Base-by-base conservation (phyloP, 768 basidiomycete genomes). In the Xanthoconium stramineum region DNA sequence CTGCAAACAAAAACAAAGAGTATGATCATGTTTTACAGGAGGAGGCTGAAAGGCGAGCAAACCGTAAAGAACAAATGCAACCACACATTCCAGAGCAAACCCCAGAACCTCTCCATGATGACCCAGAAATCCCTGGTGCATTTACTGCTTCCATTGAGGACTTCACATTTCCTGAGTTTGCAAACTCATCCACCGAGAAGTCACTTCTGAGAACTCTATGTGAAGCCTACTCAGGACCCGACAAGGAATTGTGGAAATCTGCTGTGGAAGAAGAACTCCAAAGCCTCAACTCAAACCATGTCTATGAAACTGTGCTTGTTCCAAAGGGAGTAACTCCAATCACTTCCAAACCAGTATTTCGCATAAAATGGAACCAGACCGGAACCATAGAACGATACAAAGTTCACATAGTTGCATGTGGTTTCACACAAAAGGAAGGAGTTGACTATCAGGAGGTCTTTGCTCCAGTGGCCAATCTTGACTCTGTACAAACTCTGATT, bases 391-490 rank as follows among this genome's bases (percentile, higher is more conserved):
- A 48, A 17, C 0, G 14, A 3, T 57, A 52, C 24, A 57, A 57
- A 6, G 33, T 48, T 3, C 8, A 3, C 14, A 57, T 57, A 10
- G 38, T 56, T 4, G 19, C 37, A 3, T 8, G 19, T 3, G 50
- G 50, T 2, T 57, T 57, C 8, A 57, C 46, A 5, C 46, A 57
- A 14, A 51, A 36, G 1, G 33, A 57, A 24, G 56, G 46, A 3
- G n/a, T 57, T 1, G 45, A 53, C 5, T 57, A 57, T 5, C 50
- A 56, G 19, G 39, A 56, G 17, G 50, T 51, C 2, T 52, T 57
- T 19, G n/a, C 50, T 32, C 56, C 38, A 2, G 51, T 57, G 1
- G 45, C 47, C 24, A 57, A 57, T n/a, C 56, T 57, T 2, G 43
- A 57, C 24, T 57, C 50, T 3, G n/a, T 52, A 3, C n/a, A 6